phyloP scores from a whole-genome alignment of 2,329 filamentous ascomycete species.

The Phaeophleospora eucalypticola region DNA sequence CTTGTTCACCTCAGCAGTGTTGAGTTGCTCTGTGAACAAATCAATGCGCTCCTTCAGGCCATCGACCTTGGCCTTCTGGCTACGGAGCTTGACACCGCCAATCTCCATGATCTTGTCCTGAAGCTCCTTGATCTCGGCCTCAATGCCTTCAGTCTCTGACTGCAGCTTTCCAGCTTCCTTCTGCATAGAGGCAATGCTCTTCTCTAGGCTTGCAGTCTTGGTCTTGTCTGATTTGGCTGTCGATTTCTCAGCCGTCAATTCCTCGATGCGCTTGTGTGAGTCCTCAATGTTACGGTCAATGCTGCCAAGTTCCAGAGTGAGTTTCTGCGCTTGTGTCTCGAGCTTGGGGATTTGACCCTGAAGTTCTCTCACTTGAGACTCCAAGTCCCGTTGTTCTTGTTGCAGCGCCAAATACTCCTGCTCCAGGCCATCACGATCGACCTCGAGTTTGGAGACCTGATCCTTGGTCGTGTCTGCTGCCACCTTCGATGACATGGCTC shows the following conservation, averaged over 20 bases:
- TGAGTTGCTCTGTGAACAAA: slow-evolving; percentile 74
- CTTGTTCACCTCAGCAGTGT: slow-evolving; percentile 78
- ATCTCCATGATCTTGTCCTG: slow-evolving; percentile 99
- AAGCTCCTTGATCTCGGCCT: slow-evolving; percentile 85
- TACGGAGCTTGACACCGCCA: slow-evolving; percentile 85
- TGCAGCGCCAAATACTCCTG: slow-evolving; percentile 79
- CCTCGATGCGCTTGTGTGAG: slow-evolving; percentile 77
- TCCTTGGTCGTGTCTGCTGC: slow-evolving; percentile 83
- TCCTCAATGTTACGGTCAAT: slow-evolving; percentile 79
- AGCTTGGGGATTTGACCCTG: slow-evolving; percentile 75
- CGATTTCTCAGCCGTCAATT: slow-evolving; percentile 75
- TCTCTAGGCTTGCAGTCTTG: slow-evolving; percentile 67
- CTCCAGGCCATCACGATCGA: slow-evolving; percentile 80
- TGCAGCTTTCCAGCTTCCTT: slow-evolving; percentile 76
- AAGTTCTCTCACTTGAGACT: slow-evolving; percentile 66
- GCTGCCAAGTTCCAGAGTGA: slow-evolving; percentile 82
- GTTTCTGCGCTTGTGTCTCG: slow-evolving; percentile 88
- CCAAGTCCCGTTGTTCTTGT: slow-evolving; percentile 75
- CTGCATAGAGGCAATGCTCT: slow-evolving; percentile 70
- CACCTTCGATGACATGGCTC: slow-evolving; percentile 94
- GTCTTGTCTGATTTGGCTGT: slow-evolving; percentile 75
- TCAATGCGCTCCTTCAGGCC: slow-evolving; percentile 80
- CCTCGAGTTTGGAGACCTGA: slow-evolving; percentile 80
- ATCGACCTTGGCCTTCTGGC: slow-evolving; percentile 88
- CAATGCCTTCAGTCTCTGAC: slow-evolving; percentile 80